Percentiles rank a stretch among this genome's conserved stretches.
Evolutionary conservation across 305 asterid genomes (phyloP).

Genomic region (Solanum hybrid): DNA sequence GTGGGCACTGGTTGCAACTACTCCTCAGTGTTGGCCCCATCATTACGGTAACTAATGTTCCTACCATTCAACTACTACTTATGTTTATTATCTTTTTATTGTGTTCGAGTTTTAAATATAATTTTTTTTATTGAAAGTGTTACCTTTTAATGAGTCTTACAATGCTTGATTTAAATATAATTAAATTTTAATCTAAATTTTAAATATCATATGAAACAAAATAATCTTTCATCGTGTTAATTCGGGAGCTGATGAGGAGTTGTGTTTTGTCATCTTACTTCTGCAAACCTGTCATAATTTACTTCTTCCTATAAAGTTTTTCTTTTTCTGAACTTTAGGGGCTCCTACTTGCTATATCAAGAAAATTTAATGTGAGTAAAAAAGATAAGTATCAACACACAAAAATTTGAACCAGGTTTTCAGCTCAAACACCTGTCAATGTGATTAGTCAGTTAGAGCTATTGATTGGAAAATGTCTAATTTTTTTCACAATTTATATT

Average conservation of each 20-base stretch:
- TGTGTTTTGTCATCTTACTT: background rate
- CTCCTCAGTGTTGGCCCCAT: background rate
- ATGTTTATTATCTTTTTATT: background rate
- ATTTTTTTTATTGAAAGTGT: no score
- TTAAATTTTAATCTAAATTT: no score
- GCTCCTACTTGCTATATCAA: background rate
- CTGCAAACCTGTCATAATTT: background rate
- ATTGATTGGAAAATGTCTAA: background rate
- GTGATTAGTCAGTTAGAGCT: background rate
- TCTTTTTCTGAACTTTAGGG: background rate
- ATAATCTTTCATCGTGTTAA: background rate
- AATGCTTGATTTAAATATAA: no score
- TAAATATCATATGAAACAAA: no score
- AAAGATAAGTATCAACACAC: background rate
- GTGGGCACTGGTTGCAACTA: background rate
- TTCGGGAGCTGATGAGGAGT: background rate
- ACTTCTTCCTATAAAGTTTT: background rate
- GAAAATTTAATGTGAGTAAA: background rate
- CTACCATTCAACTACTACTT: background rate
- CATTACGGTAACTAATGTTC: background rate
- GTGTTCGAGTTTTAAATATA: background rate
- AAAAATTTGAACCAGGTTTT: background rate
- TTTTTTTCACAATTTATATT: background rate
- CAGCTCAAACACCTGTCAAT: background rate
- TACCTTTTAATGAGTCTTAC: no score